phyloP scores from a whole-genome alignment of 1,139 yeast genomes.

The Saccharomyces uvarum region DNA sequence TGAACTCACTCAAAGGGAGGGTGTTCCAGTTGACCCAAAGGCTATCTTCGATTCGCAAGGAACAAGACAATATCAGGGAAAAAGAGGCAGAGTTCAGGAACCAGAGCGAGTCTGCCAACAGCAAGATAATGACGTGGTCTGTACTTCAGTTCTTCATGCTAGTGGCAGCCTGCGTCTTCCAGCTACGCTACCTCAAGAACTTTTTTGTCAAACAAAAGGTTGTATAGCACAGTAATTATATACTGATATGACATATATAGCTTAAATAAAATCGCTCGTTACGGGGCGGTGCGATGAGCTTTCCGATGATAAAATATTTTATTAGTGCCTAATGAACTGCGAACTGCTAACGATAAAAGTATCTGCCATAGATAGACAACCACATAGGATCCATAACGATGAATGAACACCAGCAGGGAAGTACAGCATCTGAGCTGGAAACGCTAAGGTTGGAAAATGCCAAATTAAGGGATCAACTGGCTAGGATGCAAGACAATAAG shows the following conservation, averaged over 20 bases:
- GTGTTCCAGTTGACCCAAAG: conserved; percentile 42
- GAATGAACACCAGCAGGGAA: neutral
- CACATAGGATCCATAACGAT: neutral
- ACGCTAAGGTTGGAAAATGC: conserved; percentile 25
- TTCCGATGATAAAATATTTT: neutral
- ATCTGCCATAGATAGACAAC: neutral
- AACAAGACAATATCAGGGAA: conserved; percentile 44
- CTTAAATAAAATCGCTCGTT: neutral
- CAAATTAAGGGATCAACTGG: conserved; percentile 16
- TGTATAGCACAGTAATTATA: conserved; percentile 29
- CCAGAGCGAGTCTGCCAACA: conserved; percentile 46
- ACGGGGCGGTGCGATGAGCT: neutral
- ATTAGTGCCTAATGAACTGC: neutral
- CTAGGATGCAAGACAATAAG: neutral
- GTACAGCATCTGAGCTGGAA: conserved; percentile 14
- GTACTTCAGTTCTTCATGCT: conserved; percentile 43
- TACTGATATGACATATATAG: neutral
- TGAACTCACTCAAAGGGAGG: conserved; percentile 37
- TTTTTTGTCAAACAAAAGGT: conserved; percentile 59
- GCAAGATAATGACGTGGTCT: conserved; percentile 49
- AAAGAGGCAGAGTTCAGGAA: conserved; percentile 50
- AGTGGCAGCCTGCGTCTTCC: conserved; percentile 50
- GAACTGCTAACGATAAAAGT: neutral
- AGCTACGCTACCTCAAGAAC: conserved; percentile 49
- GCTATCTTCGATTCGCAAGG: conserved; percentile 43